phyloP scores from a whole-genome alignment of 2,329 filamentous ascomycete genomes.

The Fusarium foetens region DNA sequence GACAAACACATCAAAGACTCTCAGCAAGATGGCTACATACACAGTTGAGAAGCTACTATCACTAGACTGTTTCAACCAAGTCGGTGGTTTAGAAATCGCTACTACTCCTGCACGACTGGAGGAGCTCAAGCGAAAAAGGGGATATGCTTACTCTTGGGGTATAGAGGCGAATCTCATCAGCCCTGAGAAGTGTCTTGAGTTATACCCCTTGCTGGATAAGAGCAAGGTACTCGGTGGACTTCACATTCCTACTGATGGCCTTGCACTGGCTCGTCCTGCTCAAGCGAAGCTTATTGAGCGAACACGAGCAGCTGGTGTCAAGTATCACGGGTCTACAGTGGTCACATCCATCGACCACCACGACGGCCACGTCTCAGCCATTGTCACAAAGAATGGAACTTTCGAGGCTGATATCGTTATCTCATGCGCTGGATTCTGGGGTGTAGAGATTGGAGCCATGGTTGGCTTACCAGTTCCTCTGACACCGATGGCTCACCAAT shows the following conservation, averaged over 20 bases:
- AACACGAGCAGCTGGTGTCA: conserved; percentile 66
- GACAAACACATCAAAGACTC: conserved; percentile 66
- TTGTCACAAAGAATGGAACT: conserved; percentile 58
- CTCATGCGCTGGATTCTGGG: conserved; percentile 74
- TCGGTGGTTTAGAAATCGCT: conserved; percentile 71
- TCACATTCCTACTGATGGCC: conserved; percentile 68
- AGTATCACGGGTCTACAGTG: conserved; percentile 64
- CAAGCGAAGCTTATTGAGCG: conserved; percentile 69
- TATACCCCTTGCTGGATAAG: conserved; percentile 65
- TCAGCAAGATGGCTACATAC: conserved; percentile 69
- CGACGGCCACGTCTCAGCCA: conserved; percentile 64
- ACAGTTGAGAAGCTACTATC: conserved; percentile 69
- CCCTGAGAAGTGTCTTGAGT: conserved; percentile 60
- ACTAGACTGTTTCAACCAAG: conserved; percentile 70
- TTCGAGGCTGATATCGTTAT: conserved; percentile 69
- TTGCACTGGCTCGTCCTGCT: conserved; percentile 69
- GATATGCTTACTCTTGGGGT: conserved; percentile 70
- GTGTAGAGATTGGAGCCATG: conserved; percentile 72
- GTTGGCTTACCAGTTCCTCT: conserved; percentile 66
- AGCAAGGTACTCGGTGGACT: conserved; percentile 66
- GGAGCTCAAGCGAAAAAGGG: conserved; percentile 71
- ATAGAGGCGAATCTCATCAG: conserved; percentile 64
- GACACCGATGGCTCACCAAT: conserved; percentile 71
- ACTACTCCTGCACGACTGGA: conserved; percentile 67
- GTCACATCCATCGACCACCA: conserved; percentile 66